These are phyloP conservation scores for Populus tomentosa DNA, from an alignment of 441 rosid species.

Conservation along the genomic window DNA sequence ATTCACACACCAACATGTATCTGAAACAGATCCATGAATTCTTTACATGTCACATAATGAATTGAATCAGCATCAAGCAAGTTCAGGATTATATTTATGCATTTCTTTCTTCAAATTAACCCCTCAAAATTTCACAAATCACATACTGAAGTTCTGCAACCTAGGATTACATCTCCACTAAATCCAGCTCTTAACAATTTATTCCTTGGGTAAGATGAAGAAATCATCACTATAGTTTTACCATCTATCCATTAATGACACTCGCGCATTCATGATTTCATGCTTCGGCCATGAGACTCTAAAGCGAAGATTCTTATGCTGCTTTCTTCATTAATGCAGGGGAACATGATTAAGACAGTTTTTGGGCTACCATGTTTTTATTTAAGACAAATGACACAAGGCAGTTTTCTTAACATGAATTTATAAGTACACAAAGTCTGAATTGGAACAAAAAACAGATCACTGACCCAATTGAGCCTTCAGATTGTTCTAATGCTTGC, in stretches of 20 bases:
- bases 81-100: background rate
- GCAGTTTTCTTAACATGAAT: background rate
- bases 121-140: background rate
- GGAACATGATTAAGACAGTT: background rate
- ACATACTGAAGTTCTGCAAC: background rate
- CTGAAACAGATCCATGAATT: background rate
- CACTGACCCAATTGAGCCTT: constrained; percentile 79
- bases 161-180: background rate
- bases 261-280: background rate
- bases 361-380: background rate
- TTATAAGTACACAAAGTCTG: constrained; percentile 1
- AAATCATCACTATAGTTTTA: background rate
- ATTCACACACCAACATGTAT: background rate
- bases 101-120: background rate
- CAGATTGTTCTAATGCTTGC: constrained; percentile 63
- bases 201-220: background rate
- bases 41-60: background rate
- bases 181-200: background rate
- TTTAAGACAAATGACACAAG: background rate
- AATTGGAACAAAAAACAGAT: constrained; percentile 11
- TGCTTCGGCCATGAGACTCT: background rate
- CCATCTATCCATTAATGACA: background rate
- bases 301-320: background rate
- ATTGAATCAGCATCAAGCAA: background rate
- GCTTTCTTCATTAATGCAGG: background rate